phyloP scores from a whole-genome alignment of 805 yeast genomes.

The Candida oleophila region DNA sequence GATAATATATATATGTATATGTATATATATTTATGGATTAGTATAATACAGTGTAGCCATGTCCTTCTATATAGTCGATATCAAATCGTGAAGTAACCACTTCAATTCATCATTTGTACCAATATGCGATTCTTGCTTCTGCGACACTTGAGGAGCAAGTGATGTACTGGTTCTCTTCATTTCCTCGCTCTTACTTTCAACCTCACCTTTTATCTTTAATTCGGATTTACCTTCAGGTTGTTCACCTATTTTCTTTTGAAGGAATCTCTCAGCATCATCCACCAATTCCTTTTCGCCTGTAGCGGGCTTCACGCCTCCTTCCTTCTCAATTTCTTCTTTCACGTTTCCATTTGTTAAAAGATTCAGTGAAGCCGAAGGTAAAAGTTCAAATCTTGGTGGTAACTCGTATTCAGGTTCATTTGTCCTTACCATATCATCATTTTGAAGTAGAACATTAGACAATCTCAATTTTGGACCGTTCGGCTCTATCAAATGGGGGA shows the following conservation, averaged over 20 bases:
- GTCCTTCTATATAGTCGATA: constrained; percentile 25
- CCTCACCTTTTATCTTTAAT: neutral
- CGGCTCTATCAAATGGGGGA: constrained; percentile 69
- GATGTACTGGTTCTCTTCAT: constrained; percentile 8
- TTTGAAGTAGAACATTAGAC: constrained; percentile 47
- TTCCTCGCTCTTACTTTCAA: neutral
- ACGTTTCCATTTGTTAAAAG: constrained; percentile 16
- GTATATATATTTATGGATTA: neutral
- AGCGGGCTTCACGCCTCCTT: constrained; percentile 4
- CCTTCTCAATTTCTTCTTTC: constrained; percentile 1
- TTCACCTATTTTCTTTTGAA: neutral
- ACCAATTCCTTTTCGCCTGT: neutral
- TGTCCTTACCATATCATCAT: constrained; percentile 47
- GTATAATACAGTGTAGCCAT: constrained; percentile 20
- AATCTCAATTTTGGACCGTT: constrained; percentile 58
- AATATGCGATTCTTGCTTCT: constrained; percentile 31
- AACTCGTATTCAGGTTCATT: constrained; percentile 30
- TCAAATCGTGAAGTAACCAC: constrained; percentile 68
- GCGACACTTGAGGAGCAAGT: constrained; percentile 9
- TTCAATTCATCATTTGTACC: constrained; percentile 69
- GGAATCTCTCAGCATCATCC: neutral
- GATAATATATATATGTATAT: too few species aligned
- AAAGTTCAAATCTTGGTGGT: constrained; percentile 24
- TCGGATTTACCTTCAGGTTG: neutral
- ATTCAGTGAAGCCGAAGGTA: constrained; percentile 18